Conservation (phyloP, 805 yeast species). For the Kodamaea leandrae region DNA sequence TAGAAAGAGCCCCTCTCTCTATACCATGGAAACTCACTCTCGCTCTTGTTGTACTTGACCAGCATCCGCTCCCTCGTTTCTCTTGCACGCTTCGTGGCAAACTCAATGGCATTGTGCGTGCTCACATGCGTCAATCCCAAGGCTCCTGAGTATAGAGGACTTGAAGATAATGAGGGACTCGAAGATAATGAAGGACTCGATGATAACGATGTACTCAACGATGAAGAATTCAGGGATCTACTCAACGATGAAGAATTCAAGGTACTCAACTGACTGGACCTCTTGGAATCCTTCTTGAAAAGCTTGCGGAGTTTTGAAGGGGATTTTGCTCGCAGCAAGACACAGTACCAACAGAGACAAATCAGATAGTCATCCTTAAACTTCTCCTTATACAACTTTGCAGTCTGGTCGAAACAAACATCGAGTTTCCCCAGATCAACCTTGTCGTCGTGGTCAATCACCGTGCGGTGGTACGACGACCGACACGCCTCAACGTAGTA, state of each 20-base stretch:
- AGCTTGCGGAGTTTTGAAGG: not conserved
- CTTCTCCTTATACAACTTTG: conserved; percentile 9
- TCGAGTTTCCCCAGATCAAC: conserved; percentile 8
- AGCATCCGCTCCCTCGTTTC: not conserved
- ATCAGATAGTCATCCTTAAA: conserved; percentile 12
- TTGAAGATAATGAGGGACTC: too few relatives aligned
- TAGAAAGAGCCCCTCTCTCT: conserved; percentile 1
- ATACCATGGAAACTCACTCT: conserved; percentile 4
- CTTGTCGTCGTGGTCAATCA: conserved; percentile 10
- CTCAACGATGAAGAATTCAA: not conserved
- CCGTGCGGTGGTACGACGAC: conserved; percentile 14
- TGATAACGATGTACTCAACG: too few relatives aligned
- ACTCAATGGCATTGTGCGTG: conserved; percentile 5
- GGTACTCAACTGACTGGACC: not conserved
- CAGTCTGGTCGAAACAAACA: conserved; percentile 11
- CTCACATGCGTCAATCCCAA: conserved; percentile 7
- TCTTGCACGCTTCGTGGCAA: not conserved
- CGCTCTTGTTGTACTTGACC: not conserved
- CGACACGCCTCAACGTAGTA: conserved; percentile 17
- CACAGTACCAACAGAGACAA: conserved; percentile 15
- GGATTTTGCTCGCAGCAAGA: not conserved
- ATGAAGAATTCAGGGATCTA: too few relatives aligned
- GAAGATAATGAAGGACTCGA: too few relatives aligned
- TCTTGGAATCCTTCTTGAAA: conserved; percentile 1
- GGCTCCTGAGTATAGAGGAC: not conserved